phyloP scores from a whole-genome alignment of 1,139 yeast species.

The Blastobotrys buckinghamii region DNA sequence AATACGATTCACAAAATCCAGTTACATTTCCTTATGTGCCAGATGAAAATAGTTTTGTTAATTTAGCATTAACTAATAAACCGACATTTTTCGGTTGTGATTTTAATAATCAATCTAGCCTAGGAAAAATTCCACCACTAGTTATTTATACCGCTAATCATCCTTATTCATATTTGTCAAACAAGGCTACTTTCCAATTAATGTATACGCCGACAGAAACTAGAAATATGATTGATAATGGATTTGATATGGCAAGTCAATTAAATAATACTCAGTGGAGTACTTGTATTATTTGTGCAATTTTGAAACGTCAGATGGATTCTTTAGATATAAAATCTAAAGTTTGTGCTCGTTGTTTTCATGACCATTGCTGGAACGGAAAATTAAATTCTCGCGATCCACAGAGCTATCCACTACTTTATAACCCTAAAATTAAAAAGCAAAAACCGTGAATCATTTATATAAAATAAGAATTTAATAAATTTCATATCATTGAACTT shows the following conservation, averaged over 20 bases:
- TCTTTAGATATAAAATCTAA: constrained; percentile 56
- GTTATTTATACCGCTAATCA: constrained; percentile 76
- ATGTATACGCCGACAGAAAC: constrained; percentile 55
- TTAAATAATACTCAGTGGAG: constrained; percentile 72
- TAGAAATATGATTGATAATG: constrained; percentile 61
- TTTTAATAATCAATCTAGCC: constrained; percentile 38
- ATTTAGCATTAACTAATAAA: constrained; percentile 37
- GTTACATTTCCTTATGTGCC: constrained; percentile 81
- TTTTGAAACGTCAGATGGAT: constrained; percentile 76
- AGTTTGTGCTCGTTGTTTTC: constrained; percentile 70
- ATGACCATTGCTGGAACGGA: constrained; percentile 64
- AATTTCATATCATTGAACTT: no score
- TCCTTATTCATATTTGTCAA: constrained; percentile 61
- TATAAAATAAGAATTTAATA: no score
- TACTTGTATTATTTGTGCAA: constrained; percentile 84
- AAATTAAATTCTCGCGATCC: not conserved
- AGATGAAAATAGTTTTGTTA: constrained; percentile 48
- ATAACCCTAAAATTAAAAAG: not conserved
- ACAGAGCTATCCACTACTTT: not conserved
- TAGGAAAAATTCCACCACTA: constrained; percentile 52
- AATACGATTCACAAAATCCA: constrained; percentile 15
- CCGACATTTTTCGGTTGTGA: constrained; percentile 86
- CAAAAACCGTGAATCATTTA: no score
- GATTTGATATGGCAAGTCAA: constrained; percentile 72
- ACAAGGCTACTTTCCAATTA: constrained; percentile 68